phyloP scores from a whole-genome alignment of 805 yeast species.

The Zygotorulaspora danielsina region DNA sequence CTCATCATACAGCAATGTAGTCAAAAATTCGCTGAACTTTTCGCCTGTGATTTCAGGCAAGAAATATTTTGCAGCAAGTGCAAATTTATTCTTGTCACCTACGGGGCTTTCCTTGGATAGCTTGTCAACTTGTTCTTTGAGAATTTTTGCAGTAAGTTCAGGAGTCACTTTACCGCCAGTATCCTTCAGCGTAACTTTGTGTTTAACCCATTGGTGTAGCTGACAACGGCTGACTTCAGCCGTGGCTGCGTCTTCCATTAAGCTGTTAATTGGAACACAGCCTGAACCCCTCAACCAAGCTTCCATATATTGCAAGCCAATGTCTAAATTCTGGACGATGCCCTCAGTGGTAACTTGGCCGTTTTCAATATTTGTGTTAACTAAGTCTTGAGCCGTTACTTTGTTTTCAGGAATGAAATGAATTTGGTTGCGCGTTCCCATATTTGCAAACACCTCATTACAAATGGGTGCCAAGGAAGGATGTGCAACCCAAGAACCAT shows the following conservation, averaged over 20 bases:
- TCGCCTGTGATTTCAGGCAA: conserved; percentile 69
- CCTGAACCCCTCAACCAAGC: conserved; percentile 83
- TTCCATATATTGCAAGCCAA: conserved; percentile 77
- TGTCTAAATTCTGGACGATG: conserved; percentile 64
- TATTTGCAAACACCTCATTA: conserved; percentile 64
- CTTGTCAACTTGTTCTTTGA: conserved; percentile 58
- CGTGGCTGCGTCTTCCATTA: conserved; percentile 90
- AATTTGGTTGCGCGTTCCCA: conserved; percentile 82
- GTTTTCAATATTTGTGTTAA: conserved; percentile 58
- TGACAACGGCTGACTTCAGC: conserved; percentile 84
- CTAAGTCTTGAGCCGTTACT: conserved; percentile 53
- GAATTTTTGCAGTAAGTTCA: conserved; percentile 51
- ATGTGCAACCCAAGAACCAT: conserved; percentile 88
- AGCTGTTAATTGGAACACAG: conserved; percentile 78
- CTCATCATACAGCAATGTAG: conserved; percentile 72
- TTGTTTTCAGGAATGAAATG: conserved; percentile 43
- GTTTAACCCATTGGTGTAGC: conserved; percentile 79
- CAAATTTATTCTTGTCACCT: conserved; percentile 55
- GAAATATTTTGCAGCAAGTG: conserved; percentile 64
- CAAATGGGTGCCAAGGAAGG: conserved; percentile 77
- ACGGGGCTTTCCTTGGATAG: conserved; percentile 43
- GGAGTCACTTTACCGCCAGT: conserved; percentile 56
- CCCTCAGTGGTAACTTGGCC: conserved; percentile 67
- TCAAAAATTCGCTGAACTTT: conserved; percentile 71
- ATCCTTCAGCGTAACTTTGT: conserved; percentile 56